Evolutionary conservation across 2,329 filamentous ascomycete species (phyloP), one percentile per base, ranked within the genome.

Genomic region (Ramichloridium luteum): DNA sequence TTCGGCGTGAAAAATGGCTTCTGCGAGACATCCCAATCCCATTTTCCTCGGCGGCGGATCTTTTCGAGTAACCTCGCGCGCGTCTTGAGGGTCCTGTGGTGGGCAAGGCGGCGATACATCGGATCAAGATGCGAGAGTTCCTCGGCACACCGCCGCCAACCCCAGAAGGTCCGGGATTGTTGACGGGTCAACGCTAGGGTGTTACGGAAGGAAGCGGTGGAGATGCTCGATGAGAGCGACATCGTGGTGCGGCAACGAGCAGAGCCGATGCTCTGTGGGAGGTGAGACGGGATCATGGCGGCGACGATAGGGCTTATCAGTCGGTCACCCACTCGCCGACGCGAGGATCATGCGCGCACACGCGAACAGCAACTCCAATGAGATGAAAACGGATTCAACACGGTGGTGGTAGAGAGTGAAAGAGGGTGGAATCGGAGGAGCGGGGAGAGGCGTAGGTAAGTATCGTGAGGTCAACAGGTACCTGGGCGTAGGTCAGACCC

Each of bases 121-220:
- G 52, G 50, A 39, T 56, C 53, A 28, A 50, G 40, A 16, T 46
- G 47, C 5, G 50, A 54, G 9, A 40, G 23, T 35, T 46, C 54
- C 28, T 50, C 43, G 18, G 32, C 33, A 13, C 33, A 35, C 13
- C 42, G 32, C 17, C 41, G 38, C 41, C 47, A 50, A 22, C 38
- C 40, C 38, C 42, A 51, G 41, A 50, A 40, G 37, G 38, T 38
- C 9, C 51, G 39, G 14, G 40, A 13, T 25, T 39, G 37, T n/a
- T n/a, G n/a, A 10, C 23, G 20, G 13, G 29, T 27, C 17, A 16
- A 32, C 27, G 35, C 33, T 29, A 34, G 27, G 20, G 34, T 25
- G 16, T 30, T 33, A 11, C 37, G 36, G 31, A 37, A 25, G 31
- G 38, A 16, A 8, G 16, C n/a, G n/a, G n/a, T 32, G 23, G 40